A percentile compares a stretch with the other conserved stretches of the same genome.
phyloP scores from a whole-genome alignment of 371 early-diverging fungal species.

The Mortierella polycephala region DNA sequence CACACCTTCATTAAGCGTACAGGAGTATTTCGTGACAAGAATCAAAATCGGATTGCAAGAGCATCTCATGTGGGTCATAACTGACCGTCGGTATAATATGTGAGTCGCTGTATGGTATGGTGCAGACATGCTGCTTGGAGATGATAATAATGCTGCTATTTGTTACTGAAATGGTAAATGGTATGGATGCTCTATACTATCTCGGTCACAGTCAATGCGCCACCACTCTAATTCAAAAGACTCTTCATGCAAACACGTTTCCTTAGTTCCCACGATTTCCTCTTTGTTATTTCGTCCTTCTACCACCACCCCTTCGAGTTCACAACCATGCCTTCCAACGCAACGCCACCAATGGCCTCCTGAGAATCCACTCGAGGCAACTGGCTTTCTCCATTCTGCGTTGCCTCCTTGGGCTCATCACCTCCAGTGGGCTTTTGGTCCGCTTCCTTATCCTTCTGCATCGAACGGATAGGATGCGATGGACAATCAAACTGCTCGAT shows the following conservation, averaged over 20 bases:
- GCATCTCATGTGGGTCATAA: too few species aligned
- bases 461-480: constrained; percentile 30
- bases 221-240: too few species aligned
- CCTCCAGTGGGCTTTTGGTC: neutral
- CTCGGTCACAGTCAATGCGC: too few species aligned
- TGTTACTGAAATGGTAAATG: too few species aligned
- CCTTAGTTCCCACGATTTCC: neutral
- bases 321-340: constrained; percentile 47
- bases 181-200: too few species aligned
- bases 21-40: too few species aligned
- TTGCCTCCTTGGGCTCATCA: neutral
- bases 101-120: too few species aligned
- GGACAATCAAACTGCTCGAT: constrained; percentile 29
- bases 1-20: too few species aligned
- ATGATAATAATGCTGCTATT: too few species aligned
- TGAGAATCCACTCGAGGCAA: constrained; percentile 44
- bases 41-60: too few species aligned
- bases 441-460: constrained; percentile 13
- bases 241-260: neutral
- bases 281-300: neutral
- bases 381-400: neutral
- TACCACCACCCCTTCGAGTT: neutral
- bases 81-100: too few species aligned
- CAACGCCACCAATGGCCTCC: constrained; percentile 47
- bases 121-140: too few species aligned